These are phyloP conservation scores for Fraxinus sp. DNA, from an alignment of 305 asterid genomes.

Conservation along the genomic window DNA sequence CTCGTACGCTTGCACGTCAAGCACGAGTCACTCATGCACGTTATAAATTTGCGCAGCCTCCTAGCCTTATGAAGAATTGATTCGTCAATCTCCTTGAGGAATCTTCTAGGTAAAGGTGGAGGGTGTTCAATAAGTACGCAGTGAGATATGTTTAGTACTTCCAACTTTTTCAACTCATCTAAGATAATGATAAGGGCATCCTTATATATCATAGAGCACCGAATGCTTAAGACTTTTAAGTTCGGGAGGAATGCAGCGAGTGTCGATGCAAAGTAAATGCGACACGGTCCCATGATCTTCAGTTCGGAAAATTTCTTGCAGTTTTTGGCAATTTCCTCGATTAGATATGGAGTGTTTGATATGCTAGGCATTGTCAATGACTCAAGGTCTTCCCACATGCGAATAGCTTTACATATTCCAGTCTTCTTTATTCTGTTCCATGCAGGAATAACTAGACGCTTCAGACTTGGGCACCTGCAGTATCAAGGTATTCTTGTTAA, in stretches of 20 bases:
- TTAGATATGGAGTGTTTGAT: constrained; percentile 55
- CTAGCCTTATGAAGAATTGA: constrained; percentile 43
- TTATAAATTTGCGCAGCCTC: constrained; percentile 41
- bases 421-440: constrained; percentile 71
- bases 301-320: constrained; percentile 60
- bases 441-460: constrained; percentile 75
- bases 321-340: constrained; percentile 49
- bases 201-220: constrained; percentile 46
- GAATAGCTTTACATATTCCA: constrained; percentile 57
- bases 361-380: constrained; percentile 85
- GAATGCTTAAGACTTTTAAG: constrained; percentile 60
- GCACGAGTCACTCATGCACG: too few species aligned
- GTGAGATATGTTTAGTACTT: constrained; percentile 78
- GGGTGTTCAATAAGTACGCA: constrained; percentile 51
- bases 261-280: constrained; percentile 46
- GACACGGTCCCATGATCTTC: constrained; percentile 73
- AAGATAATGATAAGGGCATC: constrained; percentile 53
- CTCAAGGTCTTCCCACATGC: constrained; percentile 63
- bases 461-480: constrained; percentile 65
- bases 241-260: constrained; percentile 48
- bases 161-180: constrained; percentile 48
- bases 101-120: constrained; percentile 29
- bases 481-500: background rate
- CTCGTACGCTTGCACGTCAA: too few species aligned
- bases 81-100: constrained; percentile 39